Evolutionary conservation across 2,329 filamentous ascomycete genomes (phyloP), one percentile per base, ranked within the genome.

Genomic region (Lecanicillium sp.): DNA sequence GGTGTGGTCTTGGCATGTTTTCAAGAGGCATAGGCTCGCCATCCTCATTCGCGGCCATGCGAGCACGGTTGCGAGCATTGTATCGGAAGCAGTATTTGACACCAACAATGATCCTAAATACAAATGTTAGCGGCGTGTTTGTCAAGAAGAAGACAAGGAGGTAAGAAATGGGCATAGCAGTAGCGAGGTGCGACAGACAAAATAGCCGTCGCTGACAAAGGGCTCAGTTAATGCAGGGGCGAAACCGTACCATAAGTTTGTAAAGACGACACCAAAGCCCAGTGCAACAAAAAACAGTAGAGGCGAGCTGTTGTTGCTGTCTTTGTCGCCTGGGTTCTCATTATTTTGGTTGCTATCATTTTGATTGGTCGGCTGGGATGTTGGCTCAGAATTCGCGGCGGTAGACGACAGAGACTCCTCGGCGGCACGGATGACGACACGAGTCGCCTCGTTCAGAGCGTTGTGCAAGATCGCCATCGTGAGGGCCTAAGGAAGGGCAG

Each of bases 1-100:
- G 78, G 58, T 92, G 89, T 36, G 87, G 83, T 43, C 87, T 63
- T 42, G 87, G 85, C 75, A 96, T 88, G 41, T 82, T 75, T 42
- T 89, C 77, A 47, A 98, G 69, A 45, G 88, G 88, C 54, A 98
- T 94, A 13, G 84, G 85, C 46, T 95, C 89, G 57, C 85, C 84
- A 49, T 89, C 85, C 51, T 88, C 85, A 48, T 70, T 85, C 67
- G 64, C 22, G 20, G 33, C 75, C 67, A 86, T 80, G 53, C 87
- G 67, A 44, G 82, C 80, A 37, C 92, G 83, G 56, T 94, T 94
- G 43, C 92, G 83, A 50, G 92, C 89, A 62, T 96, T 96, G 62
- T 98, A 96, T 51, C 92, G 78, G 64, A 98, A 98, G 66, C 92
- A 98, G 63, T 98, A 98, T 67, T 98, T 98, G 45, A 98, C 92